Conservation (phyloP, 768 basidiomycete genomes). For the Galerina marginata region DNA sequence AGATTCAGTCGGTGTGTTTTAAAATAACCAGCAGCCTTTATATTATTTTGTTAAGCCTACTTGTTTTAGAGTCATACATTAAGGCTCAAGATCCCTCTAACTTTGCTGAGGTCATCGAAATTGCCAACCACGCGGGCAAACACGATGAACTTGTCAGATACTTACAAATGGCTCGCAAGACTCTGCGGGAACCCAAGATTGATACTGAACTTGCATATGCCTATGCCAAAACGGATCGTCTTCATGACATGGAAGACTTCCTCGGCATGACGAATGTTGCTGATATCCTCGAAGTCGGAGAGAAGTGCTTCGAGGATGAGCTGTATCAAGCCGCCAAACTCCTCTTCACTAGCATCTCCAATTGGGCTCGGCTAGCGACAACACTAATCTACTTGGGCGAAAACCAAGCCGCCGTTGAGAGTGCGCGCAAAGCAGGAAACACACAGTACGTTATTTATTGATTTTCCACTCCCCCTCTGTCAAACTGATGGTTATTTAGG, state of each 20-base stretch:
- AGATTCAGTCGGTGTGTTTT: constrained; percentile 84
- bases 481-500: constrained; percentile 41
- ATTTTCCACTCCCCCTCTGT: not conserved
- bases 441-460: constrained; percentile 75
- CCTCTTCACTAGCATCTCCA: constrained; percentile 95
- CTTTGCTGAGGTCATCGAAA: constrained; percentile 76
- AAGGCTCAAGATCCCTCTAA: constrained; percentile 20
- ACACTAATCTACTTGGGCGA: constrained; percentile 98
- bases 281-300: constrained; percentile 94
- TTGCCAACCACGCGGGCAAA: constrained; percentile 87
- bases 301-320: constrained; percentile 99
- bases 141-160: constrained; percentile 94
- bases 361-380: constrained; percentile 98
- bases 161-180: constrained; percentile 98
- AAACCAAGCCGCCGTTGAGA: constrained; percentile 98
- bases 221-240: constrained; percentile 94
- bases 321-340: constrained; percentile 97
- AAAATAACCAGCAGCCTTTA: not conserved
- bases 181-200: constrained; percentile 94
- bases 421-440: constrained; percentile 98
- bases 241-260: constrained; percentile 99
- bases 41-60: not conserved
- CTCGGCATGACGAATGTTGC: constrained; percentile 98
- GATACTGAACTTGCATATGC: constrained; percentile 98
- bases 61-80: constrained; percentile 33